Evolutionary conservation across 441 rosid species (phyloP).

Genomic region (Breynia disticha): DNA sequence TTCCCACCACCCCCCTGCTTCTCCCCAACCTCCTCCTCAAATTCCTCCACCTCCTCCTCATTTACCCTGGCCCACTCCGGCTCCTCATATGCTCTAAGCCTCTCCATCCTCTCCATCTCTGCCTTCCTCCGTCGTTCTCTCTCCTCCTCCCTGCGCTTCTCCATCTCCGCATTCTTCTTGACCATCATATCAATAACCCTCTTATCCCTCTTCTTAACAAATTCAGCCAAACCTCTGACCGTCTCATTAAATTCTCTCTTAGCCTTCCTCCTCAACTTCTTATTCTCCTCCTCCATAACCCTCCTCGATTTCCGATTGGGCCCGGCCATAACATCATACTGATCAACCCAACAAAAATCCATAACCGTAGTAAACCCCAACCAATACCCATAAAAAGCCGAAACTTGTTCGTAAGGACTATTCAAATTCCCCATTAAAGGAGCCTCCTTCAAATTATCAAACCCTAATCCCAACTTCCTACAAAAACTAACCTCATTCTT

Average conservation of each 20-base stretch:
- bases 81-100: constrained; percentile 50
- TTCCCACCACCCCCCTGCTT: constrained; percentile 28
- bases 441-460: constrained; percentile 53
- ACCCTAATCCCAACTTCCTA: constrained; percentile 47
- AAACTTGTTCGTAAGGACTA: constrained; percentile 60
- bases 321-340: constrained; percentile 69
- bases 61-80: constrained; percentile 66
- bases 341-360: constrained; percentile 89
- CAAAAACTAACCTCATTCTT: constrained; percentile 56
- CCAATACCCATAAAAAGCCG: constrained; percentile 88
- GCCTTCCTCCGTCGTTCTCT: constrained; percentile 59
- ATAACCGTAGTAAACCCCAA: constrained; percentile 65
- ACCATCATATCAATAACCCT: constrained; percentile 75
- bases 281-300: constrained; percentile 88
- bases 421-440: constrained; percentile 88
- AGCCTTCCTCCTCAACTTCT: constrained; percentile 83
- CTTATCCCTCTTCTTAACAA: constrained; percentile 92
- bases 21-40: constrained; percentile 30
- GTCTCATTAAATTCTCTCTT: constrained; percentile 74
- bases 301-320: constrained; percentile 67
- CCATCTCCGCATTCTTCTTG: constrained; percentile 63
- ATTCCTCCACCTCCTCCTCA: constrained; percentile 41
- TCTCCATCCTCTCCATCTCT: constrained; percentile 69
- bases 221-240: constrained; percentile 72
- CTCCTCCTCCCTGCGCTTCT: constrained; percentile 63